These are phyloP conservation scores for Sisymbrium altissimum DNA, from an alignment of 345 rosid species.

Conservation along the genomic window DNA sequence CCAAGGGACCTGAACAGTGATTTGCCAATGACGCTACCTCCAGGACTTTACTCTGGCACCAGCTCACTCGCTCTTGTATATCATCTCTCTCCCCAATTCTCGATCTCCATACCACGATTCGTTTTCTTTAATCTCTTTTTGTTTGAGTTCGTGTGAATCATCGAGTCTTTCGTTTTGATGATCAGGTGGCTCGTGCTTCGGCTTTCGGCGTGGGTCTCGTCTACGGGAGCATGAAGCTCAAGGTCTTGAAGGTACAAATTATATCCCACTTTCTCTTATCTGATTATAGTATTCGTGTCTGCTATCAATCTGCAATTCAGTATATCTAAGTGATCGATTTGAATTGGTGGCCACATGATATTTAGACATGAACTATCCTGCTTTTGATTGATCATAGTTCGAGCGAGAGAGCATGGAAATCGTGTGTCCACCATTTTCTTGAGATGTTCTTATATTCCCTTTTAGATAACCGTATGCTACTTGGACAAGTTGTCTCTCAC, in stretches of 20 bases:
- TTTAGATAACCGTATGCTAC: too few species aligned
- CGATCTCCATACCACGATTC: slow-evolving; percentile 3
- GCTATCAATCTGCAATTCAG: neutral
- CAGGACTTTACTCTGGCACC: slow-evolving; percentile 83
- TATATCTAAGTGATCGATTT: neutral
- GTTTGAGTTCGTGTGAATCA: neutral
- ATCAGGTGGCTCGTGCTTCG: slow-evolving; percentile 87
- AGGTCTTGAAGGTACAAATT: slow-evolving; percentile 60
- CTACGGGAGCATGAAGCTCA: slow-evolving; percentile 82
- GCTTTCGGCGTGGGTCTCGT: slow-evolving; percentile 69
- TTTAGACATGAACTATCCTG: too few species aligned
- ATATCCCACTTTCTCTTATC: neutral
- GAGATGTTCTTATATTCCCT: too few species aligned
- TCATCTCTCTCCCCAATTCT: neutral
- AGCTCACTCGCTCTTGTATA: slow-evolving; percentile 80
- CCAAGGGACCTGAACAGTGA: neutral
- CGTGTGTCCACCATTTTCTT: too few species aligned
- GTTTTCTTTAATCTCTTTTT: neutral
- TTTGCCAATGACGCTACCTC: slow-evolving; percentile 64
- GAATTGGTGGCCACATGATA: neutral
- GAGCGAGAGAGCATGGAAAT: too few species aligned
- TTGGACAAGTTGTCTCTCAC: too few species aligned
- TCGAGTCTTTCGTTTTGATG: neutral
- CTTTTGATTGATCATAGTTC: too few species aligned
- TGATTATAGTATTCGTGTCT: neutral